These are phyloP conservation scores for Castanea mollissima DNA, from an alignment of 306 rosid species.

Conservation along the genomic window DNA sequence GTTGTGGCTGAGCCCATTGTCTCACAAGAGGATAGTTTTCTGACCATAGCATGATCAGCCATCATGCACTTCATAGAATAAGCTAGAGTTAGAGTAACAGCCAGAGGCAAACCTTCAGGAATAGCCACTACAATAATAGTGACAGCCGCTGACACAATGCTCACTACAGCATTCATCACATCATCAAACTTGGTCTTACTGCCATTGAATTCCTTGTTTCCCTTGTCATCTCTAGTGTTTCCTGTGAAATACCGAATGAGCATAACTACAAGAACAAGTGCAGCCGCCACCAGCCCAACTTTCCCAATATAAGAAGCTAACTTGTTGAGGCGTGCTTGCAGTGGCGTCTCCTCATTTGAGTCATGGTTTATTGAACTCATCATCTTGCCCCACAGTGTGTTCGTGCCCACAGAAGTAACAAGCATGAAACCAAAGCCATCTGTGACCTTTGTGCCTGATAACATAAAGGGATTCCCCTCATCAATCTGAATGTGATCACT, in stretches of 20 bases:
- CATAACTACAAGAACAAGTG: conserved; percentile 18
- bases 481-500: conserved; percentile 13
- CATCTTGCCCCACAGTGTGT: conserved; percentile 28
- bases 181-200: conserved; percentile 14
- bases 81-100: conserved; percentile 28
- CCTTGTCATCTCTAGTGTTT: conserved; percentile 6
- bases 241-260: conserved; percentile 27
- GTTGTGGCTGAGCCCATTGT: conserved; percentile 27
- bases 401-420: conserved; percentile 25
- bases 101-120: conserved; percentile 29
- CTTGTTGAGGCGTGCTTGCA: conserved; percentile 24
- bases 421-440: conserved; percentile 30
- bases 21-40: conserved; percentile 30
- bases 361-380: conserved; percentile 21
- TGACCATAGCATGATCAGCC: conserved; percentile 29
- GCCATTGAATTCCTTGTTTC: conserved; percentile 19
- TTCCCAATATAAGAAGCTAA: conserved; percentile 18
- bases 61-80: conserved; percentile 28
- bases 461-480: conserved; percentile 15
- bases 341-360: conserved; percentile 12
- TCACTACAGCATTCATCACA: conserved; percentile 14
- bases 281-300: conserved; percentile 17
- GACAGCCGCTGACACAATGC: conserved; percentile 20
- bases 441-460: conserved; percentile 25
- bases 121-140: conserved; percentile 28